These are phyloP conservation scores for Epichloe uncinata DNA, from an alignment of 2,329 filamentous ascomycete genomes.

Conservation along the genomic window DNA sequence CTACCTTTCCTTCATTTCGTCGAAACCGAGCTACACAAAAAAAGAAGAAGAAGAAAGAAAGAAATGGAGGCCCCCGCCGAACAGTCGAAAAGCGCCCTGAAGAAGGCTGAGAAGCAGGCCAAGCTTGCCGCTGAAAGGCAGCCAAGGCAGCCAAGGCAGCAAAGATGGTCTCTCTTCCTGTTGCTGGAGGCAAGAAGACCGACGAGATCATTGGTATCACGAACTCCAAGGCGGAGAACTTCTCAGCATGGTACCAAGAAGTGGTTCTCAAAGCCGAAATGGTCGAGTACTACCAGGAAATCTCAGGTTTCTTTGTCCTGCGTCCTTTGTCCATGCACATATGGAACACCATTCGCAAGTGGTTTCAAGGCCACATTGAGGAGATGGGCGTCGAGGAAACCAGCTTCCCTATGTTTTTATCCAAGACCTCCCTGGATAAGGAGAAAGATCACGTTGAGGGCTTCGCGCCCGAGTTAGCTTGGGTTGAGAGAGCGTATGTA, in stretches of 20 bases:
- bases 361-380: slow-evolving; percentile 67
- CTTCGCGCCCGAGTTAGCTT: slow-evolving; percentile 87
- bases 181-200: slow-evolving; percentile 45
- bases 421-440: slow-evolving; percentile 69
- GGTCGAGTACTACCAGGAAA: slow-evolving; percentile 90
- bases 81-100: slow-evolving; percentile 48
- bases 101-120: slow-evolving; percentile 53
- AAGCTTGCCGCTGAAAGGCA: slow-evolving; percentile 45
- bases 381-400: slow-evolving; percentile 86
- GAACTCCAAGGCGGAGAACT: slow-evolving; percentile 71
- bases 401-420: slow-evolving; percentile 94
- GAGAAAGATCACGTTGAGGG: slow-evolving; percentile 97
- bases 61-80: slow-evolving; percentile 20
- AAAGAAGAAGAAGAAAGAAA: slow-evolving; percentile 5
- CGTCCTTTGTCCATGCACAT: slow-evolving; percentile 57
- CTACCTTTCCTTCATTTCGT: not conserved
- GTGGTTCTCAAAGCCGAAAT: slow-evolving; percentile 93
- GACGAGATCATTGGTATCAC: slow-evolving; percentile 79
- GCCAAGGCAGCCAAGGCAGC: slow-evolving; percentile 51
- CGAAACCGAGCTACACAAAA: not conserved
- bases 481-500: slow-evolving; percentile 70
- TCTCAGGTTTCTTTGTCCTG: slow-evolving; percentile 93
- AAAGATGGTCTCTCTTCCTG: slow-evolving; percentile 36
- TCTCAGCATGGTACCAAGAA: slow-evolving; percentile 94
- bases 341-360: slow-evolving; percentile 52